Conservation (phyloP, 192 early-diverging fungal genomes). For the Chytriomyces hyalinus region DNA sequence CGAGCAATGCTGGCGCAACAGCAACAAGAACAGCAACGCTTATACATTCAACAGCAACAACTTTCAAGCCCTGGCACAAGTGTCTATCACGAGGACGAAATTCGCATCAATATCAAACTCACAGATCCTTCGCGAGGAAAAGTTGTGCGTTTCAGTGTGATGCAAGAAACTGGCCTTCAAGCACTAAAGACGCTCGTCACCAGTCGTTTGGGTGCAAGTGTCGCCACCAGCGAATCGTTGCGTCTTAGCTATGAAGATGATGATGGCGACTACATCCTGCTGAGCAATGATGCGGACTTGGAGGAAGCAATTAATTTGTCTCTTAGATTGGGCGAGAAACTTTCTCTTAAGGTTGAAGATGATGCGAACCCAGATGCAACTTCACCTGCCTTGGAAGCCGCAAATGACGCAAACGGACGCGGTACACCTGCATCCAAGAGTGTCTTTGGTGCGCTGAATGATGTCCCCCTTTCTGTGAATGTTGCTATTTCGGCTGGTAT, state of each 20-base stretch:
- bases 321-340: constrained; percentile 67
- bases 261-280: constrained; percentile 87
- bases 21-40: neutral
- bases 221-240: neutral
- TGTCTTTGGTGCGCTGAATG: constrained; percentile 36
- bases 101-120: constrained; percentile 41
- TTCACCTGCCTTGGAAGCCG: neutral
- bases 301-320: constrained; percentile 84
- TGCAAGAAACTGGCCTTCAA: neutral
- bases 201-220: neutral
- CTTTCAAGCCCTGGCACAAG: neutral
- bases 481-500: constrained; percentile 34
- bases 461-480: constrained; percentile 37
- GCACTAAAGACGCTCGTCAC: neutral
- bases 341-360: constrained; percentile 69
- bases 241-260: constrained; percentile 82
- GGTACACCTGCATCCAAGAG: constrained; percentile 6
- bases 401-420: neutral
- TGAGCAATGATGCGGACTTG: constrained; percentile 82
- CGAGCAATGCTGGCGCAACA: neutral
- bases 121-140: constrained; percentile 29
- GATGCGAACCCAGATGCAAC: constrained; percentile 9
- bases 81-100: neutral
- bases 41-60: neutral
- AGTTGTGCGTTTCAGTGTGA: constrained; percentile 41